Conservation (phyloP, 2,329 filamentous ascomycete genomes). For the Bimuria novae-zelandiae region DNA sequence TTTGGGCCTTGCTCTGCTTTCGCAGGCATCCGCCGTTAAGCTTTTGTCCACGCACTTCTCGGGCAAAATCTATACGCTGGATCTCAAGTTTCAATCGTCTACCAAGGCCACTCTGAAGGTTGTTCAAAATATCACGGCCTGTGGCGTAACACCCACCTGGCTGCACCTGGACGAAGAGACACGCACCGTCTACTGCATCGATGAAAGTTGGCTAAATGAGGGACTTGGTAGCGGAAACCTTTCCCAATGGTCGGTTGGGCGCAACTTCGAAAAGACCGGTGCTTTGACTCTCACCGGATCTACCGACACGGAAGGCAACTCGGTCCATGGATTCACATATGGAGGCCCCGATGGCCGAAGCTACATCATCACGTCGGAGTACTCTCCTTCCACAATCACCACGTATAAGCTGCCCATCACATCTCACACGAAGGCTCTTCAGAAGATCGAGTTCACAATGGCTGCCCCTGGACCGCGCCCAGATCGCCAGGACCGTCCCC, state of each 20-base stretch:
- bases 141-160: slow-evolving; percentile 9
- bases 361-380: slow-evolving; percentile 32
- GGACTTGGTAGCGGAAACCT: slow-evolving; percentile 1
- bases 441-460: slow-evolving; percentile 38
- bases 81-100: not conserved
- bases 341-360: slow-evolving; percentile 34
- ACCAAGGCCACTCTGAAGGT: slow-evolving; percentile 1
- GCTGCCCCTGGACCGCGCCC: slow-evolving; percentile 49
- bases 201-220: slow-evolving; percentile 6
- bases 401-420: slow-evolving; percentile 43
- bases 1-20: slow-evolving; percentile 11
- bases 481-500: slow-evolving; percentile 59
- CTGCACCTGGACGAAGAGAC: slow-evolving; percentile 6
- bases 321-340: slow-evolving; percentile 34
- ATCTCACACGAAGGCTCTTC: slow-evolving; percentile 29
- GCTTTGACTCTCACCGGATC: slow-evolving; percentile 28
- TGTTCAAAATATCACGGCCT: not conserved
- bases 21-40: slow-evolving; percentile 7
- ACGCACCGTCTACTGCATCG: slow-evolving; percentile 10
- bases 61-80: slow-evolving; percentile 6
- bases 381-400: slow-evolving; percentile 35
- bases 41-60: slow-evolving; percentile 1
- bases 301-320: slow-evolving; percentile 27
- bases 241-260: slow-evolving; percentile 3
- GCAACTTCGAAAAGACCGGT: slow-evolving; percentile 11